Percentiles rank a stretch among this genome's conserved stretches.
phyloP scores from a whole-genome alignment of 2,329 filamentous ascomycete genomes.

The Penicillium sp. region DNA sequence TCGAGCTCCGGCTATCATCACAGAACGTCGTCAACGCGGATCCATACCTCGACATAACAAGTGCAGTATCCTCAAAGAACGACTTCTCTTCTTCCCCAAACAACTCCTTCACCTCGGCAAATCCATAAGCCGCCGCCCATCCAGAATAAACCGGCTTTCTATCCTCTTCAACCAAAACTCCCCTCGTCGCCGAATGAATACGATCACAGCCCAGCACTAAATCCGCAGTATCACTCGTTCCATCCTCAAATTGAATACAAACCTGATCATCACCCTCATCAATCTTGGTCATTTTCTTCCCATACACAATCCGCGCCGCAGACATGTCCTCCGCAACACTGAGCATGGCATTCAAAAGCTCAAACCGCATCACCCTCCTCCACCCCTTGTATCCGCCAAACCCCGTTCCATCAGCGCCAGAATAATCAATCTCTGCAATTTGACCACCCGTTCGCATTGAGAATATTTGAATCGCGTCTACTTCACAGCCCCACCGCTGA shows the following conservation, averaged over 20 bases:
- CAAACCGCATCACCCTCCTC: constrained; percentile 7
- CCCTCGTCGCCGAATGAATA: constrained; percentile 8
- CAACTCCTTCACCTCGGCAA: constrained; percentile 1
- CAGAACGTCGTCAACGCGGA: constrained; percentile 19
- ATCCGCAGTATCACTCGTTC: not conserved
- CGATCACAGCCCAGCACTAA: constrained; percentile 9
- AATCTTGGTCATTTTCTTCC: not conserved
- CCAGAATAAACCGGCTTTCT: not conserved
- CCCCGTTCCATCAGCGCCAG: not conserved
- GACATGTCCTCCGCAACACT: not conserved
- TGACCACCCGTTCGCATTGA: constrained; percentile 3
- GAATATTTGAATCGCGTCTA: constrained; percentile 4
- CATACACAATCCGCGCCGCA: not conserved
- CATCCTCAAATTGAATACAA: constrained; percentile 2
- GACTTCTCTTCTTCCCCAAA: constrained; percentile 7
- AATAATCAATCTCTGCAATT: not conserved
- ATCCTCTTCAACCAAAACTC: not conserved
- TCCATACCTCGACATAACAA: constrained; percentile 12
- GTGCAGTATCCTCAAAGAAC: constrained; percentile 8
- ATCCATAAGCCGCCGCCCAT: constrained; percentile 6
- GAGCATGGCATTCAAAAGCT: not conserved
- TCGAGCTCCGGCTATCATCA: constrained; percentile 15
- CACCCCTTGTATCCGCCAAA: constrained; percentile 7
- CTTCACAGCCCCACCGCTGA: constrained; percentile 1
- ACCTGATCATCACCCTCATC: not conserved